These are phyloP conservation scores for Setaria italica DNA, from an alignment of 202 grass and related monocot species.

Conservation along the genomic window DNA sequence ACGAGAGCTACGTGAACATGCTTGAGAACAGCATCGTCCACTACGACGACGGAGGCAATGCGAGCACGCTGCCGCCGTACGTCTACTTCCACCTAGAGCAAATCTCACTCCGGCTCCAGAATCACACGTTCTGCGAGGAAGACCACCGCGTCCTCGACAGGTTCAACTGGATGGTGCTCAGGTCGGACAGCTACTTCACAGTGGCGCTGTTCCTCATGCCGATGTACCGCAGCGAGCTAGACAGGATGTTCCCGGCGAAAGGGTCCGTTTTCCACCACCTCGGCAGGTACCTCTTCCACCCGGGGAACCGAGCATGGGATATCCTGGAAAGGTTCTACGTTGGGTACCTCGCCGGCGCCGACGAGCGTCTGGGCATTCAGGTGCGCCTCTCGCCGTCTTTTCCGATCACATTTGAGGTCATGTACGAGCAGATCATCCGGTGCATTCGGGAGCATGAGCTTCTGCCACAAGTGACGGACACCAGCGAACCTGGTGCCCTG, in stretches of 20 bases:
- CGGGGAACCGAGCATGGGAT: conserved; percentile 57
- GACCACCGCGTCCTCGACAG: conserved; percentile 53
- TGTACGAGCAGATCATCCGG: conserved; percentile 57
- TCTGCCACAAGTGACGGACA: conserved; percentile 48
- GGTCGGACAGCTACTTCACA: conserved; percentile 68
- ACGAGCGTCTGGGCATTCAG: conserved; percentile 71
- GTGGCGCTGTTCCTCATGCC: conserved; percentile 65
- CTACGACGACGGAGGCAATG: neutral
- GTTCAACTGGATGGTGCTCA: conserved; percentile 65
- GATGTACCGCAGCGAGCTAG: conserved; percentile 51
- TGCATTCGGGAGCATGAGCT: conserved; percentile 50
- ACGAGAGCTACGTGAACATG: conserved; percentile 55
- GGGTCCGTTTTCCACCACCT: conserved; percentile 64
- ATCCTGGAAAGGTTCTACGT: conserved; percentile 52
- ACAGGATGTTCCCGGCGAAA: conserved; percentile 61
- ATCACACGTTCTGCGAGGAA: conserved; percentile 64
- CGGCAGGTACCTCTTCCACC: conserved; percentile 72
- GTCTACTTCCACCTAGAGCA: conserved; percentile 64
- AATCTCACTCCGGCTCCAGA: conserved; percentile 20
- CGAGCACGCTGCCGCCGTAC: conserved; percentile 41
- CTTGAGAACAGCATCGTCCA: conserved; percentile 45
- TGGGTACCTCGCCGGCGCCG: conserved; percentile 62
- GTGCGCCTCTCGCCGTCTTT: conserved; percentile 41
- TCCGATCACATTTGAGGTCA: conserved; percentile 31
- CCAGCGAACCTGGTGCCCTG: neutral